phyloP scores from a whole-genome alignment of 2,329 filamentous ascomycete genomes.

The Aspergillus ochraceoroseus region DNA sequence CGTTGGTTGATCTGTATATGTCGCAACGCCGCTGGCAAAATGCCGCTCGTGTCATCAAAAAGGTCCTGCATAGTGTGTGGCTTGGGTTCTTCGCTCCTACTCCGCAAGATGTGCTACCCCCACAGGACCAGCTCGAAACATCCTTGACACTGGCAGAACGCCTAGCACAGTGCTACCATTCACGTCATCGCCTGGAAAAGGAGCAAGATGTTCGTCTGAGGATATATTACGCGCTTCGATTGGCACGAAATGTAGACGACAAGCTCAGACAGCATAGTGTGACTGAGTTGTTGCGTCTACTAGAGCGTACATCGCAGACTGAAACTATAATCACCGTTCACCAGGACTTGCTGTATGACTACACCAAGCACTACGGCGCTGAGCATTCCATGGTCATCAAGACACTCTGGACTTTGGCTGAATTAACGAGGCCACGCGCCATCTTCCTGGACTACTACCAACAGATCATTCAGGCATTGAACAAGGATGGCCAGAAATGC shows the following conservation, averaged over 20 bases:
- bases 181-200: slow-evolving; percentile 33
- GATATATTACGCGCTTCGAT: slow-evolving; percentile 34
- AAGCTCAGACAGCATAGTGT: slow-evolving; percentile 29
- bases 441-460: slow-evolving; percentile 40
- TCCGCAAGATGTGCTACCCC: slow-evolving; percentile 44
- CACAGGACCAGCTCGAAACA: slow-evolving; percentile 43
- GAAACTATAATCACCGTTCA: slow-evolving; percentile 37
- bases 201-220: slow-evolving; percentile 38
- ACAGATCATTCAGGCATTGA: slow-evolving; percentile 36
- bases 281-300: slow-evolving; percentile 29
- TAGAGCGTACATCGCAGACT: slow-evolving; percentile 29
- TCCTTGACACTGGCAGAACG: slow-evolving; percentile 46
- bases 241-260: slow-evolving; percentile 29
- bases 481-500: slow-evolving; percentile 35
- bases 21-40: slow-evolving; percentile 47
- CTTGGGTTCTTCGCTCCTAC: slow-evolving; percentile 45
- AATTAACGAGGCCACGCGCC: slow-evolving; percentile 35
- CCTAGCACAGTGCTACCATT: slow-evolving; percentile 46
- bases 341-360: slow-evolving; percentile 40
- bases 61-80: slow-evolving; percentile 47
- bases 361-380: slow-evolving; percentile 32
- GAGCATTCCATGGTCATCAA: slow-evolving; percentile 37
- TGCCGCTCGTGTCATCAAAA: slow-evolving; percentile 45
- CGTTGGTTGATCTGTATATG: slow-evolving; percentile 42
- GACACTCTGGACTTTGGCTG: slow-evolving; percentile 35